Percentiles rank a stretch among this genome's conserved stretches.
phyloP scores from a whole-genome alignment of 305 asterid species.

The Andrographis paniculata region DNA sequence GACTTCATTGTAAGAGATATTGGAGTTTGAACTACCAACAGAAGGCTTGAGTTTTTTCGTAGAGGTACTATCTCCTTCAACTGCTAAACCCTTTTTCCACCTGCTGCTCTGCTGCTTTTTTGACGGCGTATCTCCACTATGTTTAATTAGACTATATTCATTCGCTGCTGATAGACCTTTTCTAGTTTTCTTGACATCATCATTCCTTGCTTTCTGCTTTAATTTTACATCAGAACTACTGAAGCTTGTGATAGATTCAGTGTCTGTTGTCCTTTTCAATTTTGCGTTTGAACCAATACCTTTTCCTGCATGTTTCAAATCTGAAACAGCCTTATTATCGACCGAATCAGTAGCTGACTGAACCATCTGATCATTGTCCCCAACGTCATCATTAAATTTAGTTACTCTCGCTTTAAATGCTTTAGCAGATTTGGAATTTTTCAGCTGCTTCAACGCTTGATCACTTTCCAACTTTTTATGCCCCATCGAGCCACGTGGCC shows the following conservation, averaged over 20 bases:
- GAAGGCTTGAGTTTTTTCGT: slow-evolving; percentile 32
- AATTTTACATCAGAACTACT: slow-evolving; percentile 9
- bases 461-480: slow-evolving; percentile 31
- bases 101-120: slow-evolving; percentile 27
- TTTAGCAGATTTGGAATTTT: slow-evolving; percentile 26
- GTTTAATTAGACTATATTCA: slow-evolving; percentile 23
- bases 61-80: slow-evolving; percentile 22
- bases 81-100: slow-evolving; percentile 30
- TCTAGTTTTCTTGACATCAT: slow-evolving; percentile 17
- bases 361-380: slow-evolving; percentile 18
- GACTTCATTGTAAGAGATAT: slow-evolving; percentile 23
- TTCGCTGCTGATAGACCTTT: slow-evolving; percentile 19
- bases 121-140: slow-evolving; percentile 28
- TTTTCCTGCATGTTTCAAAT: slow-evolving; percentile 5
- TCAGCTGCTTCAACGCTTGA: slow-evolving; percentile 20
- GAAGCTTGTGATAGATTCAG: slow-evolving; percentile 8
- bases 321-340: slow-evolving; percentile 19
- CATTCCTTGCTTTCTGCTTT: slow-evolving; percentile 27
- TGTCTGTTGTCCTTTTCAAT: slow-evolving; percentile 25
- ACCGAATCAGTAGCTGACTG: slow-evolving; percentile 22
- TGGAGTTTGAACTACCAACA: slow-evolving; percentile 25
- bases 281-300: slow-evolving; percentile 11
- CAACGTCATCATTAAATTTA: slow-evolving; percentile 18
- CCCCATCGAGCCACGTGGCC: slow-evolving; percentile 59
- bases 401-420: slow-evolving; percentile 17